Evolutionary conservation across 768 basidiomycete genomes (phyloP).

Genomic region (Lyophyllum atratum): DNA sequence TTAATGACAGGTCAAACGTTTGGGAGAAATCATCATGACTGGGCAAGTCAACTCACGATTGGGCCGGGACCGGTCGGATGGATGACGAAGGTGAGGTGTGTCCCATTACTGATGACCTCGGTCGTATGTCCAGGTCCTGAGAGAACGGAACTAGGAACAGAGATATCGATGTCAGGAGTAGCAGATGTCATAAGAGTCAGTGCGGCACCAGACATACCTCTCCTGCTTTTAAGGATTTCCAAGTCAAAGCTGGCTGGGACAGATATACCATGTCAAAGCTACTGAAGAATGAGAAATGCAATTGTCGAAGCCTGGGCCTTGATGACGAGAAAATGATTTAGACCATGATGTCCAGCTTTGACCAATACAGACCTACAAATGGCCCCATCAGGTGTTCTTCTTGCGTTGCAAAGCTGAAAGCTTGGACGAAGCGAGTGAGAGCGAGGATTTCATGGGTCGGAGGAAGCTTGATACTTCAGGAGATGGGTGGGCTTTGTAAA

Average conservation of each 20-base stretch:
- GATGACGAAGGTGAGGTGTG: background rate
- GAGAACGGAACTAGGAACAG: background rate
- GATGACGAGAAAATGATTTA: background rate
- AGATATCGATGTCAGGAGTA: background rate
- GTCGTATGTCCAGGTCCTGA: background rate
- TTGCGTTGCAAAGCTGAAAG: background rate
- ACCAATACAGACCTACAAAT: background rate
- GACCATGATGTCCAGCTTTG: background rate
- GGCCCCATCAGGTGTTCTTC: background rate
- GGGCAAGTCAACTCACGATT: background rate
- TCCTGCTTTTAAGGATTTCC: background rate
- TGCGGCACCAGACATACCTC: background rate
- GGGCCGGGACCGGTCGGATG: background rate
- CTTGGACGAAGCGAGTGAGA: background rate
- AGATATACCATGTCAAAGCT: background rate
- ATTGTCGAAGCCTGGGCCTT: background rate
- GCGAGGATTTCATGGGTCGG: background rate
- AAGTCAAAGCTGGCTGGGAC: background rate
- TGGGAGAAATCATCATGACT: background rate
- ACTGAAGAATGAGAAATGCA: background rate
- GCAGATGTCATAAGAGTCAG: background rate
- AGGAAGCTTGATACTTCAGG: background rate
- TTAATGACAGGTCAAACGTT: too few species aligned
- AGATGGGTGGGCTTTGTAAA: background rate
- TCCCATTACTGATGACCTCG: background rate